A percentile compares a stretch with the other conserved stretches of the same genome.
Evolutionary conservation across 495 filamentous ascomycete genomes (phyloP).

Genomic region (Trichocladium antarcticum): DNA sequence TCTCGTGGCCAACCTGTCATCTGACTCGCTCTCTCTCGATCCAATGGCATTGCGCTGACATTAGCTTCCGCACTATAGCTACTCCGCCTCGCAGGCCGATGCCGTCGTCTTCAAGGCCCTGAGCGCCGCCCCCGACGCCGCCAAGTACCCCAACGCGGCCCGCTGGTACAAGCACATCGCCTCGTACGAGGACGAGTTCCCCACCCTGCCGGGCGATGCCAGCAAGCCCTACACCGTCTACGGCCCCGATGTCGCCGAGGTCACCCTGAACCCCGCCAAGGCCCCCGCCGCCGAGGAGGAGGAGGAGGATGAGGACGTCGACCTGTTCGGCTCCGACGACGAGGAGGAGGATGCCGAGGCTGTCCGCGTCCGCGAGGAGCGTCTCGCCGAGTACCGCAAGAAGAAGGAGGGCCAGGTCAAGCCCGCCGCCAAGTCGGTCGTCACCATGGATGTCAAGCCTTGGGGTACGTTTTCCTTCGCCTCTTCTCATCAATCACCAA

Average conservation of each 20-base stretch:
- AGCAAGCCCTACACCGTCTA: conserved; percentile 79
- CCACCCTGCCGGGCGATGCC: conserved; percentile 80
- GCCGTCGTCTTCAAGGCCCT: conserved; percentile 87
- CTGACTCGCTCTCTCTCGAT: conserved; percentile 4
- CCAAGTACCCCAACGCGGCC: conserved; percentile 84
- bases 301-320: conserved; percentile 74
- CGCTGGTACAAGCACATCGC: conserved; percentile 99
- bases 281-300: conserved; percentile 48
- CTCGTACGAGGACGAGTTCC: conserved; percentile 81
- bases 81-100: conserved; percentile 85
- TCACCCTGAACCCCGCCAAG: conserved; percentile 75
- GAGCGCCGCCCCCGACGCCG: conserved; percentile 58
- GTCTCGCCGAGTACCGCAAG: conserved; percentile 85
- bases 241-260: conserved; percentile 69
- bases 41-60: conserved; percentile 8
- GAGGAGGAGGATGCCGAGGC: conserved; percentile 90
- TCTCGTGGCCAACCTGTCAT: conserved; percentile 7
- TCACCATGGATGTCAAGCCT: conserved; percentile 94
- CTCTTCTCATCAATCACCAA: too few relatives aligned
- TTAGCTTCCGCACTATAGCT: conserved; percentile 37
- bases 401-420: conserved; percentile 94
- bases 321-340: conserved; percentile 80
- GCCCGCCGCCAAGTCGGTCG: conserved; percentile 85
- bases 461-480: conserved; percentile 64
- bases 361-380: conserved; percentile 68